Percentiles rank a stretch among this genome's conserved stretches.
phyloP scores from a whole-genome alignment of 2,329 filamentous ascomycete species.

The Paracorniculantispora psalliotae region DNA sequence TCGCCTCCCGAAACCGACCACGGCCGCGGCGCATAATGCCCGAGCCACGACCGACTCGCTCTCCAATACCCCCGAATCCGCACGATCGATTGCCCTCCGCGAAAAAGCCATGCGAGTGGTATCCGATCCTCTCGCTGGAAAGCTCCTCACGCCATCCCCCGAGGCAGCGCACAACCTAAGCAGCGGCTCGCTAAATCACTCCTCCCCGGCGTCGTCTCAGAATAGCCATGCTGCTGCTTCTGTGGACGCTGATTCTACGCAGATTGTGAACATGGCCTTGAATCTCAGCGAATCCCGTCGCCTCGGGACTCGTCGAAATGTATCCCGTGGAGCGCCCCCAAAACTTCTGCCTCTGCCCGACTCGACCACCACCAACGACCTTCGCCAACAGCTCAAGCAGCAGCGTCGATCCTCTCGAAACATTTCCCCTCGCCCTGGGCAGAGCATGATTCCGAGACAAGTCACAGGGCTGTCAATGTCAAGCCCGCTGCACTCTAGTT shows the following conservation, averaged over 20 bases:
- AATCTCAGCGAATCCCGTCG: slow-evolving; percentile 78
- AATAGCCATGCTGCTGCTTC: slow-evolving; percentile 24
- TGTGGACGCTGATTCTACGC: slow-evolving; percentile 70
- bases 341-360: slow-evolving; percentile 49
- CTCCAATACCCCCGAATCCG: slow-evolving; percentile 1
- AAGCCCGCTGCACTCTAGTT: slow-evolving; percentile 43
- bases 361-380: slow-evolving; percentile 50
- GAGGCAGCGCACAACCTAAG: not conserved
- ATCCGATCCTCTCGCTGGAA: not conserved
- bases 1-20: not conserved
- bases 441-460: slow-evolving; percentile 35
- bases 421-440: slow-evolving; percentile 53
- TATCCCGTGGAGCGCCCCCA: slow-evolving; percentile 46
- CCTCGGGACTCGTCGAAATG: slow-evolving; percentile 55
- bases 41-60: not conserved
- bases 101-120: slow-evolving; percentile 2
- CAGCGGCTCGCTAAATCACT: slow-evolving; percentile 4
- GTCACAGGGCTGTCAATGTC: slow-evolving; percentile 35
- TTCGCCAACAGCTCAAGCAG: slow-evolving; percentile 67
- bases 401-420: slow-evolving; percentile 60
- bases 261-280: slow-evolving; percentile 90
- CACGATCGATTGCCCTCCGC: not conserved
- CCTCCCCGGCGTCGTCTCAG: slow-evolving; percentile 7
- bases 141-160: not conserved
- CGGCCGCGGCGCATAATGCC: not conserved